Evolutionary conservation across 2,329 filamentous ascomycete species (phyloP).

Genomic region (Venturia asperata): DNA sequence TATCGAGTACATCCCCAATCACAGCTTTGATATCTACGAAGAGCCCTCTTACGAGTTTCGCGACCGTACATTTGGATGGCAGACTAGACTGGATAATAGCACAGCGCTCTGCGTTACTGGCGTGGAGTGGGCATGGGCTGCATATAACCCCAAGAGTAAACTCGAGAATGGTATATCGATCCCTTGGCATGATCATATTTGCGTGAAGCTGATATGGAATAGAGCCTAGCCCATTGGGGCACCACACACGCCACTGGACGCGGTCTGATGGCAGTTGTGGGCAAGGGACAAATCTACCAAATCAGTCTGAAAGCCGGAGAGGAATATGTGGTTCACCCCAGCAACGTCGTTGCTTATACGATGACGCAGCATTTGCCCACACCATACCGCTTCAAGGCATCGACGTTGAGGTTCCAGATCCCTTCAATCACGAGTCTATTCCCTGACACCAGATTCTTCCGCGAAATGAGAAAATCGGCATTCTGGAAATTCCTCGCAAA

Average conservation of each 20-base stretch:
- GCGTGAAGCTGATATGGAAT: slow-evolving; percentile 27
- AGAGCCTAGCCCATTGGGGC: slow-evolving; percentile 77
- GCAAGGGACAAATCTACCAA: slow-evolving; percentile 84
- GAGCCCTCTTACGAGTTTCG: slow-evolving; percentile 77
- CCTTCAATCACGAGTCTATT: slow-evolving; percentile 61
- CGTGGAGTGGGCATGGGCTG: slow-evolving; percentile 91
- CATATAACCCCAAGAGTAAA: slow-evolving; percentile 69
- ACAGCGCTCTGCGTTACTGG: slow-evolving; percentile 80
- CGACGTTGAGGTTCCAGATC: slow-evolving; percentile 66
- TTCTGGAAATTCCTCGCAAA: slow-evolving; percentile 64
- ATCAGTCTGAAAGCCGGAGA: slow-evolving; percentile 74
- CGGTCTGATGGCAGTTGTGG: slow-evolving; percentile 75
- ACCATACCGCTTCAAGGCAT: slow-evolving; percentile 82
- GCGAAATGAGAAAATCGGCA: slow-evolving; percentile 61
- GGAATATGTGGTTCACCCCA: slow-evolving; percentile 81
- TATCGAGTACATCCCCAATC: slow-evolving; percentile 80
- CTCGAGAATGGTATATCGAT: slow-evolving; percentile 45
- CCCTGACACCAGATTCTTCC: slow-evolving; percentile 65
- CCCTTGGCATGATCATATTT: background rate
- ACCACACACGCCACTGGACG: slow-evolving; percentile 81
- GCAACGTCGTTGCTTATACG: slow-evolving; percentile 78
- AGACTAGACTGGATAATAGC: slow-evolving; percentile 92
- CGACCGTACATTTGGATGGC: slow-evolving; percentile 82
- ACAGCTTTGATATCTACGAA: slow-evolving; percentile 85
- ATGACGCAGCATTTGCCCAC: slow-evolving; percentile 65